These are phyloP conservation scores for Fallopia convolvulus DNA, from an alignment of 148 eudicot species.

Conservation along the genomic window DNA sequence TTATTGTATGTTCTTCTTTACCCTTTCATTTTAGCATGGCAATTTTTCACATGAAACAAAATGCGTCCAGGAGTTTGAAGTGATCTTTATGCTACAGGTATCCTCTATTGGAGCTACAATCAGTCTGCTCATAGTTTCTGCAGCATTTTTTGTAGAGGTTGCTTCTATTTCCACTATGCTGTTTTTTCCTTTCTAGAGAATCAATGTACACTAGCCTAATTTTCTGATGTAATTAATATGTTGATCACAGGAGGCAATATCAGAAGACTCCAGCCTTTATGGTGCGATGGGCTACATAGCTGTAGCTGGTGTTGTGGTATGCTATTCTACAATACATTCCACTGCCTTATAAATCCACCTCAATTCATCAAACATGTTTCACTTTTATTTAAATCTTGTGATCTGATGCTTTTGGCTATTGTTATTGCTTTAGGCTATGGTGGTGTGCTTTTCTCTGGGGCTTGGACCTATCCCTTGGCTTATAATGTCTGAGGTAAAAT, in stretches of 20 bases:
- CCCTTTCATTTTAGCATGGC: slow-evolving; percentile 27
- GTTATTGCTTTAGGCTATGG: slow-evolving; percentile 38
- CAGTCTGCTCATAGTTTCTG: slow-evolving; percentile 35
- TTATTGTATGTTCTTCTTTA: slow-evolving; percentile 39
- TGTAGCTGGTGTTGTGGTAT: slow-evolving; percentile 73
- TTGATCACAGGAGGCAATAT: slow-evolving; percentile 37
- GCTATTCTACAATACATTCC: neutral
- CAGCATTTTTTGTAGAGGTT: slow-evolving; percentile 66
- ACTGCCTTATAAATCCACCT: neutral
- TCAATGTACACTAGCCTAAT: neutral
- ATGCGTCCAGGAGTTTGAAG: no score
- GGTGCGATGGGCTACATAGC: slow-evolving; percentile 42
- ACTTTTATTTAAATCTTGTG: slow-evolving; percentile 1
- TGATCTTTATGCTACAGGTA: neutral
- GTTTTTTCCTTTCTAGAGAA: slow-evolving; percentile 1
- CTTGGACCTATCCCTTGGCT: slow-evolving; percentile 88
- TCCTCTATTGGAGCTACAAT: slow-evolving; percentile 11
- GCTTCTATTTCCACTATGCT: neutral
- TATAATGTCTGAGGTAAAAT: slow-evolving; percentile 88
- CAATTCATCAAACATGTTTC: neutral
- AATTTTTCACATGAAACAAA: neutral
- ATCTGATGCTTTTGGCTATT: neutral
- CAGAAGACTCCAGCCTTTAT: slow-evolving; percentile 35
- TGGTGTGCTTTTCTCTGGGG: slow-evolving; percentile 61
- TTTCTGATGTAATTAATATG: neutral